Conservation (phyloP, 2,329 filamentous ascomycete species). For the Diplodia mutila region DNA sequence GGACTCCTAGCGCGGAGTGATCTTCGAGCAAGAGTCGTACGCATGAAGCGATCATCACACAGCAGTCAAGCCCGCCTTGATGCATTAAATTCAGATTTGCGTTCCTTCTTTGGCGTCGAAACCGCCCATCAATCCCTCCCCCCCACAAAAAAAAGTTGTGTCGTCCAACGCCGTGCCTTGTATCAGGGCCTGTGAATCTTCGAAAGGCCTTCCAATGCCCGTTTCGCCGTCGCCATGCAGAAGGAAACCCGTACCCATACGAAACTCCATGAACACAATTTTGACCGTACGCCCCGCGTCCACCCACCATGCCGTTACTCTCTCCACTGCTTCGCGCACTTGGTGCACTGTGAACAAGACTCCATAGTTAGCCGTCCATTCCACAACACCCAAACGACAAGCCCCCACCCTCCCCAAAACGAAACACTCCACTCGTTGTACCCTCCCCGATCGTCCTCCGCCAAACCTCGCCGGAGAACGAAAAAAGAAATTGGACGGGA, state of each 20-base stretch:
- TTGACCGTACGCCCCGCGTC: neutral
- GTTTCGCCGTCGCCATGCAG: constrained; percentile 20
- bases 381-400: neutral
- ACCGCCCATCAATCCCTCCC: neutral
- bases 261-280: neutral
- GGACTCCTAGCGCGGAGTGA: neutral
- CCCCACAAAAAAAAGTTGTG: neutral
- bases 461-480: neutral
- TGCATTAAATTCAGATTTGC: constrained; percentile 16
- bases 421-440: neutral
- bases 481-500: neutral
- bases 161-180: constrained; percentile 2
- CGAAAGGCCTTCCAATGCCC: neutral
- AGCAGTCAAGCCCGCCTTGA: neutral
- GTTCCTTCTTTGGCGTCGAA: neutral
- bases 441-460: neutral
- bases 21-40: neutral
- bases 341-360: constrained; percentile 41
- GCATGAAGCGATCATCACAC: constrained; percentile 14
- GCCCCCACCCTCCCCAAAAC: constrained; percentile 28
- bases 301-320: constrained; percentile 34
- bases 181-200: neutral
- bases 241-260: neutral
- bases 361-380: neutral
- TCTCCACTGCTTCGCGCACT: constrained; percentile 51